These are phyloP conservation scores for Tuber brumale DNA, from an alignment of 495 filamentous ascomycete genomes.

Conservation along the genomic window DNA sequence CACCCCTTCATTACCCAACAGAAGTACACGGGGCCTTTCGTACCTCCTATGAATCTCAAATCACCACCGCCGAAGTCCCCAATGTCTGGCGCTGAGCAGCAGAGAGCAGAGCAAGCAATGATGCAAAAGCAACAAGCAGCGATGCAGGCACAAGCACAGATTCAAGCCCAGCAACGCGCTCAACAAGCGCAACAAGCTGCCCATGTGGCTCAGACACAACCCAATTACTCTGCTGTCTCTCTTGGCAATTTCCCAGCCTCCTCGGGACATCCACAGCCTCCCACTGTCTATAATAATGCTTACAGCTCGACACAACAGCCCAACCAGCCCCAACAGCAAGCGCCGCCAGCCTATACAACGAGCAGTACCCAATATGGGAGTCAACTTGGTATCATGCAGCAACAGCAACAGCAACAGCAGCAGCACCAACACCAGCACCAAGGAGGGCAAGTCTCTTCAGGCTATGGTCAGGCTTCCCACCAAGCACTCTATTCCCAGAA, in stretches of 20 bases:
- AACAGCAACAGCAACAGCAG: constrained; percentile 2
- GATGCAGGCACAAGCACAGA: constrained; percentile 50
- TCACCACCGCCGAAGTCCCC: constrained; percentile 71
- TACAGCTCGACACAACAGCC: constrained; percentile 24
- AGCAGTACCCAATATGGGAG: constrained; percentile 53
- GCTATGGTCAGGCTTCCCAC: constrained; percentile 32
- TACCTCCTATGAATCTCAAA: constrained; percentile 96
- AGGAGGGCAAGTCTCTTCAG: constrained; percentile 58
- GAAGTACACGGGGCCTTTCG: constrained; percentile 91
- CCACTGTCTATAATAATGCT: constrained; percentile 67
- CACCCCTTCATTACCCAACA: constrained; percentile 99
- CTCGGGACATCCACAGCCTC: constrained; percentile 44
- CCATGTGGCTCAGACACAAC: constrained; percentile 57
- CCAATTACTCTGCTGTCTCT: constrained; percentile 24
- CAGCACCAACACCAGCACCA: constrained; percentile 46
- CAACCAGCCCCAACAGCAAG: constrained; percentile 53
- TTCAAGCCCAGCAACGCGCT: constrained; percentile 50
- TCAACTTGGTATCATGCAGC: constrained; percentile 61
- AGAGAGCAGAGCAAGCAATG: constrained; percentile 72
- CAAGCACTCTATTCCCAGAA: constrained; percentile 78
- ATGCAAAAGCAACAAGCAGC: constrained; percentile 45
- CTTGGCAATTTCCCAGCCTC: constrained; percentile 42
- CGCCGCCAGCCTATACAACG: constrained; percentile 80
- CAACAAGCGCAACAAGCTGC: constrained; percentile 55
- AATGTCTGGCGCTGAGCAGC: constrained; percentile 93